phyloP scores from a whole-genome alignment of 306 rosid genomes.

The Cicer chorassanicum region DNA sequence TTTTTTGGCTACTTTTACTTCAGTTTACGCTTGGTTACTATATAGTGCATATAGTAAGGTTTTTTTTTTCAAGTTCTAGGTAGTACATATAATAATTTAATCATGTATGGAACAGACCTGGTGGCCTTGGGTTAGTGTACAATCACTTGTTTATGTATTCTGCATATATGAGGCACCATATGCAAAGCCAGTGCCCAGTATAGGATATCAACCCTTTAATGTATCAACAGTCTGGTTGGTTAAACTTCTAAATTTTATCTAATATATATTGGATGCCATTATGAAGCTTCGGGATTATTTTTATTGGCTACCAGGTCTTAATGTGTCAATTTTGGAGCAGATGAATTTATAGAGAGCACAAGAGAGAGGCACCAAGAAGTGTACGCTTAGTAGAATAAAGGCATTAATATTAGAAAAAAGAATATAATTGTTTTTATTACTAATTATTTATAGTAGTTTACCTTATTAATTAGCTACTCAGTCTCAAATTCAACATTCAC shows the following conservation, averaged over 20 bases:
- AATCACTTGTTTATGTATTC: slow-evolving; percentile 17
- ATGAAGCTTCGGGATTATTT: slow-evolving; percentile 23
- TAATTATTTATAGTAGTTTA: background rate
- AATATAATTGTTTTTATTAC: background rate
- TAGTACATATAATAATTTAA: slow-evolving; percentile 20
- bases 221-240: background rate
- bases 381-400: background rate
- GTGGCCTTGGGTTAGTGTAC: slow-evolving; percentile 23
- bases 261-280: background rate
- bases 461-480: slow-evolving; percentile 8
- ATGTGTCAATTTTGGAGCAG: background rate
- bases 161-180: slow-evolving; percentile 8
- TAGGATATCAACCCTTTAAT: background rate
- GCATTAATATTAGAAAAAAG: background rate
- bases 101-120: slow-evolving; percentile 3
- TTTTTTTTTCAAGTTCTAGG: slow-evolving; percentile 7
- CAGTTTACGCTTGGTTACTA: slow-evolving; percentile 22
- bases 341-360: background rate
- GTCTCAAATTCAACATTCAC: background rate
- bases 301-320: slow-evolving; percentile 13
- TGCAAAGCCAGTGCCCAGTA: slow-evolving; percentile 13
- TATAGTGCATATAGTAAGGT: slow-evolving; percentile 1
- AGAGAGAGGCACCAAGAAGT: slow-evolving; percentile 5
- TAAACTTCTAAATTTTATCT: slow-evolving; percentile 1
- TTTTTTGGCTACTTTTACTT: slow-evolving; percentile 8